Conservation (phyloP, 1,284 basidiomycete genomes). For the Heterobasidion annosum region DNA sequence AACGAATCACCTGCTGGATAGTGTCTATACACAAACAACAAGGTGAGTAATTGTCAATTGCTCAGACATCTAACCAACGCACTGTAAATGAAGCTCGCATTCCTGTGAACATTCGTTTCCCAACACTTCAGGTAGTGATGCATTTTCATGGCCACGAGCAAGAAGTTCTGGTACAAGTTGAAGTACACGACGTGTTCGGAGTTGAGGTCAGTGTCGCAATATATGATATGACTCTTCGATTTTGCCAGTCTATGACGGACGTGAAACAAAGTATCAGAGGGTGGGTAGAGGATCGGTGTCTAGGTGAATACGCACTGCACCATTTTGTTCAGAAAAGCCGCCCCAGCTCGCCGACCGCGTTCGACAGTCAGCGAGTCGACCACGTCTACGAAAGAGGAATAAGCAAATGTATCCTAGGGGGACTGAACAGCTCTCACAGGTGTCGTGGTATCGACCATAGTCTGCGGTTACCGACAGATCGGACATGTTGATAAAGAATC, state of each 20-base stretch:
- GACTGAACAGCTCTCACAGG: slow-evolving; percentile 33
- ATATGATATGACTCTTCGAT: slow-evolving; percentile 64
- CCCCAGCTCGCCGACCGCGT: slow-evolving; percentile 47
- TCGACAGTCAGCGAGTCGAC: slow-evolving; percentile 59
- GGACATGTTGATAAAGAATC: slow-evolving; percentile 66
- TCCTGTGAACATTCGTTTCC: slow-evolving; percentile 35
- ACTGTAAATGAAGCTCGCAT: slow-evolving; percentile 46
- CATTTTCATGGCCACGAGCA: slow-evolving; percentile 86
- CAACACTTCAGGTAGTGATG: slow-evolving; percentile 69
- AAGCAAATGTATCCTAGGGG: background rate
- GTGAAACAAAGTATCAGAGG: background rate
- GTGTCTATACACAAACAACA: slow-evolving; percentile 29
- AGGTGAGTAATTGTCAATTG: slow-evolving; percentile 1
- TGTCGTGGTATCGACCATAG: slow-evolving; percentile 55
- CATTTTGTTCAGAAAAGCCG: slow-evolving; percentile 58
- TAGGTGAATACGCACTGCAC: slow-evolving; percentile 38
- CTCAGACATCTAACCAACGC: slow-evolving; percentile 15
- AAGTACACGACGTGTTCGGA: slow-evolving; percentile 50
- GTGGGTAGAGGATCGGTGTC: background rate
- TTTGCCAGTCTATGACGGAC: slow-evolving; percentile 45
- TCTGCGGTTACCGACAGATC: slow-evolving; percentile 73
- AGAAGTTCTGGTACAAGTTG: slow-evolving; percentile 84
- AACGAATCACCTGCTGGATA: slow-evolving; percentile 49
- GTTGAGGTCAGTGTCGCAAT: slow-evolving; percentile 73
- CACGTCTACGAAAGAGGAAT: slow-evolving; percentile 30